A percentile compares a stretch with the other conserved stretches of the same genome.
phyloP scores from a whole-genome alignment of 129 eudicot genomes.

The Lactuca saligna region DNA sequence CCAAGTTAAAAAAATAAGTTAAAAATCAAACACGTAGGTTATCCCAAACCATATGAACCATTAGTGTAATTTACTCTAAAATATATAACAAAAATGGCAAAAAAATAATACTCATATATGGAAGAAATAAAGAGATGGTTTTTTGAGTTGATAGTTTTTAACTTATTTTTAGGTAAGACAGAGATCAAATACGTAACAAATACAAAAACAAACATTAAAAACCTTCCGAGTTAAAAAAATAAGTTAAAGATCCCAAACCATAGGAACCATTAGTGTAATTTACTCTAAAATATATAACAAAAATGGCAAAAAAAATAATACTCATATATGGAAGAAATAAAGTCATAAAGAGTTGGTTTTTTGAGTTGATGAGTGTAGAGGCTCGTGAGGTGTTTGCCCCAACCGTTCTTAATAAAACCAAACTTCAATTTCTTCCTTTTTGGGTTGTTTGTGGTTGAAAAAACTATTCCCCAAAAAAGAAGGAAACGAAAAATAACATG shows the following conservation, averaged over 20 bases:
- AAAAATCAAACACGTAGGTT: too few species aligned
- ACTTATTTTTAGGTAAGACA: too few species aligned
- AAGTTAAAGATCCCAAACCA: too few species aligned
- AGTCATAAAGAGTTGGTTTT: background rate
- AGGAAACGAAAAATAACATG: background rate
- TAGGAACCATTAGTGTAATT: too few species aligned
- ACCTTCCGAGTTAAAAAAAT: too few species aligned
- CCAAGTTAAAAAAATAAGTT: too few species aligned
- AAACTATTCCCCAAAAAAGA: background rate
- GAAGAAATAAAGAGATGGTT: background rate
- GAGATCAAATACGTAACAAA: too few species aligned
- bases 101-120: too few species aligned
- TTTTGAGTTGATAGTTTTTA: background rate
- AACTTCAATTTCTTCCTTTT: constrained; percentile 3
- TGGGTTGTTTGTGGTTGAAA: constrained; percentile 22
- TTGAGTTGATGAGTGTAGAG: background rate
- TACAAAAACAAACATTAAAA: too few species aligned
- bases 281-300: background rate
- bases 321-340: background rate
- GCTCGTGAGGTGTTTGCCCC: constrained; percentile 32
- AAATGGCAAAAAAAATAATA: background rate
- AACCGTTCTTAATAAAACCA: constrained; percentile 13
- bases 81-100: background rate
- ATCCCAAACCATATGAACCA: too few species aligned
- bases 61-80: too few species aligned